A percentile compares a stretch with the other conserved stretches of the same genome.
phyloP scores from a whole-genome alignment of 441 rosid genomes.

The Gossypium trilobum region DNA sequence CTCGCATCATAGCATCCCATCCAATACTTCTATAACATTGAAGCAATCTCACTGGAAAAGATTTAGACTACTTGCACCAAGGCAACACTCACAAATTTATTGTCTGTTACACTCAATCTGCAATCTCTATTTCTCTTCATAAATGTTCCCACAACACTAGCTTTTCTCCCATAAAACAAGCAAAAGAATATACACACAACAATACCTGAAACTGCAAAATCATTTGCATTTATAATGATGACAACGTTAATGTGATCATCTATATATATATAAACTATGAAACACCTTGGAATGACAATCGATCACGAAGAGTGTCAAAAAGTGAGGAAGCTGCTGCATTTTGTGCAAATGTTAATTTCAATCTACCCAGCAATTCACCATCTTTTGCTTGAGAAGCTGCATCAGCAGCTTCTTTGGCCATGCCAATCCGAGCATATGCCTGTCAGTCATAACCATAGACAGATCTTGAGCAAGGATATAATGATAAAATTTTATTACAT shows the following conservation, averaged over 20 bases:
- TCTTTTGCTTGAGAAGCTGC: constrained; percentile 95
- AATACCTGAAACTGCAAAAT: not conserved
- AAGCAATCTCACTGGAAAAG: not conserved
- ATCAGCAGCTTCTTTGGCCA: constrained; percentile 99
- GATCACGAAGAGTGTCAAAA: constrained; percentile 72
- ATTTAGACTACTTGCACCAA: not conserved
- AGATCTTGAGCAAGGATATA: constrained; percentile 3
- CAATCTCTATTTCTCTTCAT: not conserved
- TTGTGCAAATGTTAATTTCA: constrained; percentile 73
- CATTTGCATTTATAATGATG: not conserved
- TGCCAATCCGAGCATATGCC: constrained; percentile 91
- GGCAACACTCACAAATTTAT: not conserved
- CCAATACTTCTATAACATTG: not conserved
- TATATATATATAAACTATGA: constrained; percentile 25
- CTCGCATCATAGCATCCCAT: not conserved
- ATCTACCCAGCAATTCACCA: constrained; percentile 81
- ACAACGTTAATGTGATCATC: not conserved
- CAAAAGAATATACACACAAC: constrained; percentile 4
- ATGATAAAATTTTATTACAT: not conserved
- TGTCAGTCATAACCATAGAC: constrained; percentile 16
- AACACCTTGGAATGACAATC: constrained; percentile 70
- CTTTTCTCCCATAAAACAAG: not conserved
- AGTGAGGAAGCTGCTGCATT: constrained; percentile 78
- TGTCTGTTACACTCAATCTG: not conserved
- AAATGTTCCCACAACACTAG: not conserved